Percentiles rank a stretch among this genome's conserved stretches.
phyloP scores from a whole-genome alignment of 2,329 filamentous ascomycete genomes.

The Teratosphaeria viscida region DNA sequence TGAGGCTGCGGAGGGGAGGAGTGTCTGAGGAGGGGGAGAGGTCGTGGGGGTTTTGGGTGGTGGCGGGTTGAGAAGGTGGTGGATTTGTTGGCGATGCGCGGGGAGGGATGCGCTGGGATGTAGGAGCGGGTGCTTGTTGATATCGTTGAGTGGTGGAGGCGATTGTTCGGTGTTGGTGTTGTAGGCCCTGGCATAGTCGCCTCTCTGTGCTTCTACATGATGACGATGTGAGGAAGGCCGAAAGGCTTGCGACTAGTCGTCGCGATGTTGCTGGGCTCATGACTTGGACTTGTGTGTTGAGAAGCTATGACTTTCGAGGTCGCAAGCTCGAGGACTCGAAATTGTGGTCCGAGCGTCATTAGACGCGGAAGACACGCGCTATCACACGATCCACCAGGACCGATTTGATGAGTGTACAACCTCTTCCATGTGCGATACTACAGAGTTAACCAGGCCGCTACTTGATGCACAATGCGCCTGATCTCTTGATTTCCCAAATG shows the following conservation, averaged over 20 bases:
- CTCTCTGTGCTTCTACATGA: slow-evolving; percentile 4
- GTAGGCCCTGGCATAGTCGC: not conserved
- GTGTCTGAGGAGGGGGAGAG: slow-evolving; percentile 14
- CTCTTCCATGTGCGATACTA: not conserved
- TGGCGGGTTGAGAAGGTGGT: slow-evolving; percentile 19
- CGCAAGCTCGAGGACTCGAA: not conserved
- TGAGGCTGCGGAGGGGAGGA: slow-evolving; percentile 31
- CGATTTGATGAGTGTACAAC: not conserved
- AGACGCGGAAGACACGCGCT: not conserved
- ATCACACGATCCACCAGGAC: not conserved
- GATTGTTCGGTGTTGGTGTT: not conserved
- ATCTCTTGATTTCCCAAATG: not conserved
- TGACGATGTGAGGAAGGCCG: slow-evolving; percentile 10
- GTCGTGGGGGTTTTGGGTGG: slow-evolving; percentile 1
- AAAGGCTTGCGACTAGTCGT: slow-evolving; percentile 14
- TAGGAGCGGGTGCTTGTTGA: slow-evolving; percentile 5
- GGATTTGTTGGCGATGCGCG: slow-evolving; percentile 11
- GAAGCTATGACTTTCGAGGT: not conserved
- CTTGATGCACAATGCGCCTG: not conserved
- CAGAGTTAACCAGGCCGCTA: not conserved
- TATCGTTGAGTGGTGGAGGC: slow-evolving; percentile 8
- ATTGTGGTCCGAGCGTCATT: not conserved
- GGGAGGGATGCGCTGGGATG: slow-evolving; percentile 7
- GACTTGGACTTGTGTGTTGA: not conserved
- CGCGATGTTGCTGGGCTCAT: slow-evolving; percentile 13